These are phyloP conservation scores for Pythium vanterpoolii DNA, from an alignment of 352 stramenopile genomes.

Conservation along the genomic window DNA sequence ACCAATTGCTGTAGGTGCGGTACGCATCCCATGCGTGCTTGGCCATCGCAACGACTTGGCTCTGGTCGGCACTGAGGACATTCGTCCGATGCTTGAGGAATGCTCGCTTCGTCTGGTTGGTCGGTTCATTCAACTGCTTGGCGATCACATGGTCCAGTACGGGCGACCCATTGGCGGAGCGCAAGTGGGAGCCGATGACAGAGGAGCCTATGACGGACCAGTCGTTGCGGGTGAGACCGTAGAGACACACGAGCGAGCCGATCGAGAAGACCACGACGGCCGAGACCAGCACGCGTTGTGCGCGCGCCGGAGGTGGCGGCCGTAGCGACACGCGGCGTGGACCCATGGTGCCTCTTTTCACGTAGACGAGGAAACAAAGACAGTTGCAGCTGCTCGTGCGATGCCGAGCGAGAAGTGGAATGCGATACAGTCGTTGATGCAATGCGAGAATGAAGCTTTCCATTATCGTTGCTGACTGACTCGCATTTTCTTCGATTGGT, in stretches of 20 bases:
- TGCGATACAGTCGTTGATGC: not conserved
- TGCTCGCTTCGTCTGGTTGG: conserved; percentile 10
- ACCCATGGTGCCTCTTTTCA: not conserved
- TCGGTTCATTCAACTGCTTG: not conserved
- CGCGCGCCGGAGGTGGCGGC: conserved; percentile 1
- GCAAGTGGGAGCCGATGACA: not conserved
- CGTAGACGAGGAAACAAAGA: not conserved
- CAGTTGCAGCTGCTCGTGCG: not conserved
- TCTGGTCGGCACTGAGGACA: conserved; percentile 40
- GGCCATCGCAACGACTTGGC: conserved; percentile 49
- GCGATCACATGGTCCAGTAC: conserved; percentile 9
- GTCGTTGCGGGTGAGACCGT: conserved; percentile 6
- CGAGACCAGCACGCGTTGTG: conserved; percentile 10
- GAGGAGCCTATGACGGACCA: conserved; percentile 3
- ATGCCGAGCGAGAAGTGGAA: not conserved
- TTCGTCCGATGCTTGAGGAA: conserved; percentile 15
- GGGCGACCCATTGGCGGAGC: not conserved
- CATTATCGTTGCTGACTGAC: not conserved
- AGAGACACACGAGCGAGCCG: conserved; percentile 14
- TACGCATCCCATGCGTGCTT: conserved; percentile 54
- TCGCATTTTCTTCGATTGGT: not conserved
- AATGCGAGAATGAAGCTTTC: too few relatives aligned
- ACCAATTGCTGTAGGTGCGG: conserved; percentile 32
- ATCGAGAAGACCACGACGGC: conserved; percentile 9
- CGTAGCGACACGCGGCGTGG: conserved; percentile 10